phyloP scores from a whole-genome alignment of 2,329 filamentous ascomycete genomes.

The Venturia aucupariae region DNA sequence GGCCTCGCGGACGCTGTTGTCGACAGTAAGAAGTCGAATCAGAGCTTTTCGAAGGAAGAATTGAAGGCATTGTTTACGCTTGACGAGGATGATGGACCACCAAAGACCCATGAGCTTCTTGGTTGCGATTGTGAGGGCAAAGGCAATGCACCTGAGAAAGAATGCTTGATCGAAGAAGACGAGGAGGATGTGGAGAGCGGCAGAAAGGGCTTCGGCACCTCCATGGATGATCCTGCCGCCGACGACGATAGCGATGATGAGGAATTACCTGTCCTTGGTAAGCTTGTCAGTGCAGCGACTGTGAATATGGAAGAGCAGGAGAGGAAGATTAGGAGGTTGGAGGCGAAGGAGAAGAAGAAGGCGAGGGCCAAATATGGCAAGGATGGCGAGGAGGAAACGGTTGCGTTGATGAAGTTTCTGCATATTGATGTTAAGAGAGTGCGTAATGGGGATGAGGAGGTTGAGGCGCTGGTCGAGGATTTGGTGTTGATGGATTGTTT shows the following conservation, averaged over 20 bases:
- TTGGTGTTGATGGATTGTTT: conserved; percentile 41
- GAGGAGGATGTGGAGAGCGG: neutral
- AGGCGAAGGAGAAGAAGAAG: conserved; percentile 34
- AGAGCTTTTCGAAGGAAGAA: conserved; percentile 57
- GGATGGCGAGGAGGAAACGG: conserved; percentile 36
- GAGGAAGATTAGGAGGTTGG: conserved; percentile 34
- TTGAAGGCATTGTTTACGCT: conserved; percentile 58
- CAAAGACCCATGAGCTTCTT: conserved; percentile 60
- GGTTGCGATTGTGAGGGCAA: conserved; percentile 52
- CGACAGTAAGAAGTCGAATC: conserved; percentile 51
- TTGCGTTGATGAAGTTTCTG: conserved; percentile 45
- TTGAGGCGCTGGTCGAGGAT: conserved; percentile 37
- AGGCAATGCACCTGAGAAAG: conserved; percentile 28
- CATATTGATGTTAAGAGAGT: conserved; percentile 38
- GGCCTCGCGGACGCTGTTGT: conserved; percentile 63
- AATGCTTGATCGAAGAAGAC: conserved; percentile 13
- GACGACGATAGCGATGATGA: conserved; percentile 21
- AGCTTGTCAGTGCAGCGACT: conserved; percentile 33
- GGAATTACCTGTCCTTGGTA: conserved; percentile 23
- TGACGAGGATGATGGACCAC: conserved; percentile 47
- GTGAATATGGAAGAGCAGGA: conserved; percentile 40
- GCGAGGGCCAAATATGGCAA: conserved; percentile 21
- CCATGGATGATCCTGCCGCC: conserved; percentile 15
- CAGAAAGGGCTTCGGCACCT: conserved; percentile 15
- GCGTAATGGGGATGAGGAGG: conserved; percentile 19